phyloP scores from a whole-genome alignment of 495 filamentous ascomycete species.

The Neurospora intermedia region DNA sequence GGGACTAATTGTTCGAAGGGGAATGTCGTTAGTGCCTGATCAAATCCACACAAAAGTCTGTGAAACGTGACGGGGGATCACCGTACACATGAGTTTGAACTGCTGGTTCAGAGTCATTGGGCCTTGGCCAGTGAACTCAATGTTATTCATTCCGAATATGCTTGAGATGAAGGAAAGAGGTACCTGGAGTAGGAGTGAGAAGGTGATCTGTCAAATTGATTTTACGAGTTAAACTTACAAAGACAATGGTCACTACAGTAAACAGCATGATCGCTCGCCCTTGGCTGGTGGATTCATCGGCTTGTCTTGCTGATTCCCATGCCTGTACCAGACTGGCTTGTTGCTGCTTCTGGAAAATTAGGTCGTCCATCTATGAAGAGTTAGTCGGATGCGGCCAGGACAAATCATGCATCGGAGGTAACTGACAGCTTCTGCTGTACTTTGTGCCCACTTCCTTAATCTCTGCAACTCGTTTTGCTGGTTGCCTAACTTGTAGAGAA shows the following conservation, averaged over 20 bases:
- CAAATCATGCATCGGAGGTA: too few relatives aligned
- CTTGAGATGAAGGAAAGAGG: conserved; percentile 25
- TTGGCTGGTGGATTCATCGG: conserved; percentile 47
- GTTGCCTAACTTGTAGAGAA: conserved; percentile 1
- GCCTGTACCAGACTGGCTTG: conserved; percentile 52
- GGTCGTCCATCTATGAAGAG: conserved; percentile 25
- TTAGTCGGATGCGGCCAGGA: not conserved
- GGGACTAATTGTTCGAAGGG: too few relatives aligned
- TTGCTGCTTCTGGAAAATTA: conserved; percentile 52
- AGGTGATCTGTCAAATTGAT: too few relatives aligned
- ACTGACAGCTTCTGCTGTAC: conserved; percentile 19
- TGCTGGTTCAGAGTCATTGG: not conserved
- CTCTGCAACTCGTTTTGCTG: conserved; percentile 20
- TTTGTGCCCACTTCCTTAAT: conserved; percentile 15
- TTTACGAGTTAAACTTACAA: conserved; percentile 16
- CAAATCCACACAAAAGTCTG: too few relatives aligned
- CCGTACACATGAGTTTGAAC: not conserved
- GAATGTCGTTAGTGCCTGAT: too few relatives aligned
- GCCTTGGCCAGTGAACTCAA: conserved; percentile 5
- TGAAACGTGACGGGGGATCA: too few relatives aligned
- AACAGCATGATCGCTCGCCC: conserved; percentile 53
- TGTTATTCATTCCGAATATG: conserved; percentile 30
- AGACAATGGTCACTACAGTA: conserved; percentile 51
- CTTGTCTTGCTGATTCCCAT: conserved; percentile 43
- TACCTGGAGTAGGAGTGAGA: not conserved